Evolutionary conservation across 2,329 filamentous ascomycete species (phyloP), one percentile per base, ranked within the genome.

Genomic region (Zasmidium cellare): DNA sequence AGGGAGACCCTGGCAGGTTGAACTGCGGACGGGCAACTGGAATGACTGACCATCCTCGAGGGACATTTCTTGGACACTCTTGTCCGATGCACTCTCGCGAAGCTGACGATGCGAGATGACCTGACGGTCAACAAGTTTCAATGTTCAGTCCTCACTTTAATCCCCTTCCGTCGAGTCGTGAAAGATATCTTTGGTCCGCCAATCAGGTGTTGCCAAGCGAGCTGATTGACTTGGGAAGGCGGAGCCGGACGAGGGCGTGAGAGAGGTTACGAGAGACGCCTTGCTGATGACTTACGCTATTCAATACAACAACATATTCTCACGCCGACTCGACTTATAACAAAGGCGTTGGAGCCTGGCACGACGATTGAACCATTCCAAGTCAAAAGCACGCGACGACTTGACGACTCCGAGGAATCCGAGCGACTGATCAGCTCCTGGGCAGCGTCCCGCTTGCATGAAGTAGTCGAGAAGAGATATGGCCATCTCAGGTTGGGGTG

Each of bases 401-500:
- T 9, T 14, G 35, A 5, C 35, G 35, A 41, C 12, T 41, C 35
- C 35, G 35, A 41, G 35, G 11, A 41, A 5, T 5, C 35, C 35
- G 35, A 41, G 35, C 35, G 16, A 18, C 7, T 14, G 35, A 18
- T 9, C 35, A 41, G 35, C 35, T 41, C 35, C 35, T 41, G 35
- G 35, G 35, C 35, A 9, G 7, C 35, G 35, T 9, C 35, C 35
- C 35, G 35, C 35, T 41, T 41, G 35, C 35, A 41, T 41, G 35
- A 41, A 41, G 35, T 41, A 41, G 35, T 41, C 41, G 23, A 51
- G 56, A 56, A 56, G 55, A 57, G 23, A 65, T n/a, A n/a, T 65
- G 60, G 64, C 57, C 44, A 61, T 66, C 44, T 63, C 63, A 51
- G 72, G 71, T 66, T 70, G 82, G 64, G 86, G 87, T 70, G 83